Base-by-base conservation (phyloP, 2,329 filamentous ascomycete species). In the Hortaea sp. region DNA sequence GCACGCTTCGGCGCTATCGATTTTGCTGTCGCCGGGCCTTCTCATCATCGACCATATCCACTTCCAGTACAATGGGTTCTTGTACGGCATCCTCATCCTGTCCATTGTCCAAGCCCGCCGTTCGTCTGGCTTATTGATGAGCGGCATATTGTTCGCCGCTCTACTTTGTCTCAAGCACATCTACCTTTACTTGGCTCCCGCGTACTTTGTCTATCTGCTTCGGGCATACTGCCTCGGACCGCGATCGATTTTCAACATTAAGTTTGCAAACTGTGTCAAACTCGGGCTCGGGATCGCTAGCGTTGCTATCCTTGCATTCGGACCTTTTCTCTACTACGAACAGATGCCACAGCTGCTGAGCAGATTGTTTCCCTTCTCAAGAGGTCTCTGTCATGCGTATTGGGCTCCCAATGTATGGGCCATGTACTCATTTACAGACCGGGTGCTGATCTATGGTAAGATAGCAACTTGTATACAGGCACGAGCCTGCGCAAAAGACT, bases 371-470 rank as follows among this genome's bases (percentile, higher is more conserved):
- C 92, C 92, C 0, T 98, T 98, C 65, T 88, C 88, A 1, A 77
- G 92, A 49, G 92, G 92, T 0, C 72, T 98, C 4, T 97, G 90
- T 63, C 92, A 98, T 69, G 92, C 92, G 1, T 98, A 98, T 65
- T 98, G 92, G 92, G 92, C 92, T 9, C 89, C 92, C 0, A 98
- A 98, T 56, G 72, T 95, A 1, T 98, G 92, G 92, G 90, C 92
- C 0, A 77, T 97, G 63, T 98, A 98, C 67, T 95, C 92, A 0
- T 95, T 97, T 63, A 70, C 77, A 1, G 92, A 98, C 61, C 77
- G 92, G 44, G 68, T 88, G 6, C 64, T 98, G 54, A 95, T 98
- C 49, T 78, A 81, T 57, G 67, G 88, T 94, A 70, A 63, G 81
- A 7, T 12, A 12, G 32, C 9, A 35, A 35, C 20, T 20, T 20